Evolutionary conservation across 495 filamentous ascomycete species (phyloP).

Genomic region (Patellaria atrata): DNA sequence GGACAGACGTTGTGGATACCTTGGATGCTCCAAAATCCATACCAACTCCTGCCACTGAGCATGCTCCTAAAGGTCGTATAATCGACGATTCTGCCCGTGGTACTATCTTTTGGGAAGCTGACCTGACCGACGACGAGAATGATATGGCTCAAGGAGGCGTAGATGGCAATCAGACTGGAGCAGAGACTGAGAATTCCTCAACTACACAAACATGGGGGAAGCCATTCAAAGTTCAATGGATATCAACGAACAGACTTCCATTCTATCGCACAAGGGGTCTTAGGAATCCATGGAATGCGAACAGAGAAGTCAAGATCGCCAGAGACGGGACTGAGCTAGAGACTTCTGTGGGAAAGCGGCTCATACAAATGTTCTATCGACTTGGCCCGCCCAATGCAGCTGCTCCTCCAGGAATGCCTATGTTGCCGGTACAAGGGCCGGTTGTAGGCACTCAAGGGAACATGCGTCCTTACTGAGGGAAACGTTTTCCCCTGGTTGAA

Average conservation of each 20-base stretch:
- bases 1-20: constrained; percentile 42
- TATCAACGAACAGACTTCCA: constrained; percentile 70
- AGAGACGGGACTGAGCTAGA: constrained; percentile 92
- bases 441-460: too few species aligned
- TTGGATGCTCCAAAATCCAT: constrained; percentile 57
- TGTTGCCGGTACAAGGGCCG: too few species aligned
- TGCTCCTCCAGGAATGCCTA: too few species aligned
- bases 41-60: constrained; percentile 63
- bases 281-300: constrained; percentile 93
- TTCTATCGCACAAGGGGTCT: constrained; percentile 85
- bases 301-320: constrained; percentile 92
- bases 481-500: too few species aligned
- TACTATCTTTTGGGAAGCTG: constrained; percentile 94
- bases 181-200: constrained; percentile 23
- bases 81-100: constrained; percentile 87
- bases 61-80: constrained; percentile 71
- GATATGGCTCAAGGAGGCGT: constrained; percentile 26
- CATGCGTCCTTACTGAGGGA: too few species aligned
- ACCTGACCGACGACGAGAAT: constrained; percentile 30
- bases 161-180: constrained; percentile 24
- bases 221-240: constrained; percentile 86
- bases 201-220: constrained; percentile 62
- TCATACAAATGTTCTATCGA: constrained; percentile 66
- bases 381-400: constrained; percentile 10
- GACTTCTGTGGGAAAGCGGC: constrained; percentile 58